Evolutionary conservation across 495 filamentous ascomycete species (phyloP), one percentile per base, ranked within the genome.

Genomic region (Baudoinia panamericana): DNA sequence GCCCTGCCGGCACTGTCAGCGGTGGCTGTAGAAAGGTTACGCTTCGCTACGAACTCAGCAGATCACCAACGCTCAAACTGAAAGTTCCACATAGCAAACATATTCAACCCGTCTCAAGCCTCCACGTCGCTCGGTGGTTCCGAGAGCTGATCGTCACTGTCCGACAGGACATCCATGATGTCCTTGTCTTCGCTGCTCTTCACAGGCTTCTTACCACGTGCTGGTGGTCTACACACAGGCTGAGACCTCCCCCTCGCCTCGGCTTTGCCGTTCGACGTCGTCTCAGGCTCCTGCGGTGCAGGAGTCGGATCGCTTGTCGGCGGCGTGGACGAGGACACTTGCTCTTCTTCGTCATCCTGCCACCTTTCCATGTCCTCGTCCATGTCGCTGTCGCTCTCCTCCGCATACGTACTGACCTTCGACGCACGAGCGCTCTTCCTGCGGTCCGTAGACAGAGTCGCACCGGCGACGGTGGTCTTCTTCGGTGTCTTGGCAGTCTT

Each of bases 341-440:
- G 34, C 1, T 37, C 55, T 19, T 36, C 45, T 8, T 30, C 43
- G 7, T 43, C 44, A 18, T 29, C 17, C 16, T 24, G 9, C 23
- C 30, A 24, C 24, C 39, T 13, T 31, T 67, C 57, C 64, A 72
- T 67, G 28, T 73, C 73, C 17, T 63, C 56, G 21, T 77, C 75
- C 30, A 73, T 70, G n/a, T 72, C 69, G 36, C 70, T 69, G 39
- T 69, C 72, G 23, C 68, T 65, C 16, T 65, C 54, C 46, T 78
- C 74, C 19, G 63, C 67, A 49, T 78, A 79, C 43, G 63, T 76
- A 45, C 51, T 60, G 3, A 49, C 48, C 9, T 48, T 49, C 5
- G 48, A 52, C n/a, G 52, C 44, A 1, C 67, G 46, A 7, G 56
- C 60, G 40, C 67, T 70, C 39, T 66, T 54, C 19, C 67, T 47